Percentiles rank a stretch among this genome's conserved stretches.
Evolutionary conservation across 805 yeast genomes (phyloP).

Genomic region (Tetrapisispora nanseiensis): DNA sequence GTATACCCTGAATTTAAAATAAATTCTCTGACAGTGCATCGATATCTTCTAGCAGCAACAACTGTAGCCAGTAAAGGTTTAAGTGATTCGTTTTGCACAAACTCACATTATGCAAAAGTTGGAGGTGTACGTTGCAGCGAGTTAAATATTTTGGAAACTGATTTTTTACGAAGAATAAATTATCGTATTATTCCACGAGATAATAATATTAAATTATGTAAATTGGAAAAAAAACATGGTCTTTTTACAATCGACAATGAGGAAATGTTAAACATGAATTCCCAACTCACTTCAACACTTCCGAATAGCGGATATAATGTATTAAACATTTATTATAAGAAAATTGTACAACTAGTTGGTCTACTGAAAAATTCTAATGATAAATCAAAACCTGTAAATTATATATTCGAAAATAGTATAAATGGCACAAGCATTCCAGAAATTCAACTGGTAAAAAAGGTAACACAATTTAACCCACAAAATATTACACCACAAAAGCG

Average conservation of each 20-base stretch:
- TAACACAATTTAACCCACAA: background rate
- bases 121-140: slow-evolving; percentile 86
- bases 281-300: slow-evolving; percentile 3
- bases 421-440: background rate
- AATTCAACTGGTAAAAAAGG: background rate
- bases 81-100: slow-evolving; percentile 90
- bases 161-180: slow-evolving; percentile 68
- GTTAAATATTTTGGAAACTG: slow-evolving; percentile 78
- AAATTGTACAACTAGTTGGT: slow-evolving; percentile 44
- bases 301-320: slow-evolving; percentile 31
- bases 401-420: slow-evolving; percentile 6
- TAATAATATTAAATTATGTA: slow-evolving; percentile 32
- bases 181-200: slow-evolving; percentile 64
- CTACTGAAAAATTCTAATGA: slow-evolving; percentile 22
- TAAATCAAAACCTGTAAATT: slow-evolving; percentile 18
- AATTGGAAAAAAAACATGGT: slow-evolving; percentile 22
- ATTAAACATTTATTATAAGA: slow-evolving; percentile 38
- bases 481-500: background rate
- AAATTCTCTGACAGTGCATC: slow-evolving; percentile 86
- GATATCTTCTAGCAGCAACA: slow-evolving; percentile 83
- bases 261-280: background rate
- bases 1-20: slow-evolving; percentile 72
- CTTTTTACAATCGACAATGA: slow-evolving; percentile 10
- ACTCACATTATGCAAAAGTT: slow-evolving; percentile 87
- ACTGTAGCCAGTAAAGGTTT: slow-evolving; percentile 84